Evolutionary conservation across 208 protist species (phyloP).

Genomic region (Crithidia thermophila): DNA sequence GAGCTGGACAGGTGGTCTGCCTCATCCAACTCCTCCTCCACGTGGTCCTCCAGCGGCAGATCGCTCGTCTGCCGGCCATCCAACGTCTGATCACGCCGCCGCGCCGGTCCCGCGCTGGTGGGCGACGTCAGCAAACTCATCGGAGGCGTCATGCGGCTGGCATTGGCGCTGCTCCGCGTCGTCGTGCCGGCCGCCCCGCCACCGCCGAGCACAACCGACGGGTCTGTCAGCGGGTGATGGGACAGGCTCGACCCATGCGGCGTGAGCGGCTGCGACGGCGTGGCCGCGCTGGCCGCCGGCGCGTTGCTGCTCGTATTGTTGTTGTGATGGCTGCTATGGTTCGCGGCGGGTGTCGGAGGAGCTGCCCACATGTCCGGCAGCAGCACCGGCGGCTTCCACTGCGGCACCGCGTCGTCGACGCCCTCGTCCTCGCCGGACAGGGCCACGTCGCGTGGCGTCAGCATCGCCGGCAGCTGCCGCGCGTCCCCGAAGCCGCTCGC

Average conservation of each 20-base stretch:
- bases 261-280: background rate
- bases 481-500: background rate
- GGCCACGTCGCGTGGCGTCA: background rate
- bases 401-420: background rate
- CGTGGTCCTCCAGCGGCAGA: conserved; percentile 1
- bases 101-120: background rate
- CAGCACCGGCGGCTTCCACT: conserved; percentile 35
- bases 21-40: background rate
- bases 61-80: background rate
- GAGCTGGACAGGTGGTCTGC: background rate
- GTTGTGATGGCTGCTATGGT: background rate
- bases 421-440: background rate
- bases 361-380: conserved; percentile 28
- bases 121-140: conserved; percentile 1
- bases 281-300: too few relatives aligned
- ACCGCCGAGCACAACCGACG: background rate
- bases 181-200: background rate
- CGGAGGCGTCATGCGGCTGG: background rate
- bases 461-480: background rate
- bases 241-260: conserved; percentile 1
- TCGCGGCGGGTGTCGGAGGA: background rate
- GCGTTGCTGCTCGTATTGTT: background rate
- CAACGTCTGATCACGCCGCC: background rate
- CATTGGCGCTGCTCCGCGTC: background rate
- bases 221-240: background rate